phyloP scores from a whole-genome alignment of 768 basidiomycete species.

The Heimioporus sp. region DNA sequence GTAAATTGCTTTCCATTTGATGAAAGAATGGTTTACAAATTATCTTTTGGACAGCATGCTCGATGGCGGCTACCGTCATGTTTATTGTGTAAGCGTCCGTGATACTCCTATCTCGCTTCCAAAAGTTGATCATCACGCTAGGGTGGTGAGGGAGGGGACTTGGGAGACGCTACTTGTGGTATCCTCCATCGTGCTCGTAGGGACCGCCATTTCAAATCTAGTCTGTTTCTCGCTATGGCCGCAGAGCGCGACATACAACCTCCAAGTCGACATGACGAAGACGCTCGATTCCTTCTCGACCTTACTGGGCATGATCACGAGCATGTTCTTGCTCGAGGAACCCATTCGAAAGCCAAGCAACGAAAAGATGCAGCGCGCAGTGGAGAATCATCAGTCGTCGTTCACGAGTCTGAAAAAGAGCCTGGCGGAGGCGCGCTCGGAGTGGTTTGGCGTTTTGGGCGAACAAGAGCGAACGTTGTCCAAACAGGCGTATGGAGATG shows the following conservation, averaged over 20 bases:
- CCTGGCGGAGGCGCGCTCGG: constrained; percentile 83
- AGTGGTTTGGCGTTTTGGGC: constrained; percentile 50
- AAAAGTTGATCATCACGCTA: constrained; percentile 25
- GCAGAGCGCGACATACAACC: constrained; percentile 75
- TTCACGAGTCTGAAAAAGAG: constrained; percentile 89
- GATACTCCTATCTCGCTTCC: neutral
- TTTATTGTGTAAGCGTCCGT: constrained; percentile 67
- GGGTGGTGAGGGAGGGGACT: constrained; percentile 89
- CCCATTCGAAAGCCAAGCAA: constrained; percentile 53
- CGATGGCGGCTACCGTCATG: constrained; percentile 80
- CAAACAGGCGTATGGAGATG: constrained; percentile 75
- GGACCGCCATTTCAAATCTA: constrained; percentile 74
- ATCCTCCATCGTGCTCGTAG: constrained; percentile 72
- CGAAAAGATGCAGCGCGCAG: constrained; percentile 72
- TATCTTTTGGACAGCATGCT: constrained; percentile 53
- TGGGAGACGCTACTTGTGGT: constrained; percentile 70
- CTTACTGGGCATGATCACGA: constrained; percentile 75
- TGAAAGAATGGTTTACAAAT: neutral
- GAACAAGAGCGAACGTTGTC: constrained; percentile 27
- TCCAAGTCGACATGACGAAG: constrained; percentile 82
- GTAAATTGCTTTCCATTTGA: constrained; percentile 33
- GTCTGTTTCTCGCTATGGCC: constrained; percentile 86
- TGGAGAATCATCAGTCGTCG: constrained; percentile 81
- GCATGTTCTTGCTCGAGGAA: constrained; percentile 82
- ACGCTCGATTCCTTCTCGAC: constrained; percentile 89